Base-by-base conservation (phyloP, 306 rosid species). In the Vicia sativa region DNA sequence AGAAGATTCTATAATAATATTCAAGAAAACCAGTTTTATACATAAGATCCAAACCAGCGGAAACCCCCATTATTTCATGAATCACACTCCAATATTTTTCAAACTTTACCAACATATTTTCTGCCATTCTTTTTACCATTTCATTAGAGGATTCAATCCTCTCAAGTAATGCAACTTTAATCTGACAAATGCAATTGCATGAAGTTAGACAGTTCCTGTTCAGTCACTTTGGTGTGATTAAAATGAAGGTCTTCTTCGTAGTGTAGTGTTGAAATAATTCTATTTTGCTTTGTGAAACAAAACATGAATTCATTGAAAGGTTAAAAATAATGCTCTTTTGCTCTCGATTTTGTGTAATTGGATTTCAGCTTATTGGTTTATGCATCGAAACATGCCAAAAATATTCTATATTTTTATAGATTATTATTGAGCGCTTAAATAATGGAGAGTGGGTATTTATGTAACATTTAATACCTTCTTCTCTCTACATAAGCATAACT, bases 381-480 rank as follows among this genome's bases (percentile, higher is more conserved):
- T 21, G 52, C 67, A 29, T 66, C 65, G 44, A 68, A 38, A 14
- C 62, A 50, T 62, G 34, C 57, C 34, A 16, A 46, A 70, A 15
- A 12, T 29, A 71, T 67, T 67, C 62, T 25, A 19, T 60, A 29
- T 42, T 65, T 54, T 42, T 49, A 11, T 65, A 21, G 48, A 19
- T 12, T 66, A 14, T 54, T 68, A 18, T 43, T 62, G 89, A 86
- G 45, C 85, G 77, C 70, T 78, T 93, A 62, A 78, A 74, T 43
- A 74, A 81, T 64, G 99, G 99, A 77, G 90, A 65, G 58, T 93
- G 99, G 98, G 98, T 90, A 90, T 76, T 53, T 65, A 70, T 74
- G 69, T 78, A 31, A 64, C 58, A 6, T 52, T 73, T 34, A 44
- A 11, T 46, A 19, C n/a, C 21, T n/a, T n/a, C n/a, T 62, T 43